phyloP scores from a whole-genome alignment of 805 yeast genomes.

The Wickerhamiella occidentalis region DNA sequence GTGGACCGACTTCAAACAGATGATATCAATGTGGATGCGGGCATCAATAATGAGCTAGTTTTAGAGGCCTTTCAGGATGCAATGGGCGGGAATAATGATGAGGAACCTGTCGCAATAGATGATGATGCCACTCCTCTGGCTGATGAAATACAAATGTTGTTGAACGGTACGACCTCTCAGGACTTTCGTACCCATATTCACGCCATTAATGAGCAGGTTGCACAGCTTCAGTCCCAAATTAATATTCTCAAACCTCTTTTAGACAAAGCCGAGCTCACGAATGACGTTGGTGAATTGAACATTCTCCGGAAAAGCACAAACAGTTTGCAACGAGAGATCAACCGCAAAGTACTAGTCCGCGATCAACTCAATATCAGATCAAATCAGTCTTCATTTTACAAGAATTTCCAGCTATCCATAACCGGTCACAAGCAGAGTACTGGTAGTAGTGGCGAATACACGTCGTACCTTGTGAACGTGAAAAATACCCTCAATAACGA shows the following conservation, averaged over 20 bases:
- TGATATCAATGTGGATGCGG: conserved; percentile 15
- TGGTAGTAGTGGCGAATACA: conserved; percentile 45
- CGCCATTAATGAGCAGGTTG: conserved; percentile 58
- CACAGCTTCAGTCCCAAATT: conserved; percentile 44
- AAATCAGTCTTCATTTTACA: conserved; percentile 62
- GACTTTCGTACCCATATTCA: conserved; percentile 57
- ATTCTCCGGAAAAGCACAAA: conserved; percentile 55
- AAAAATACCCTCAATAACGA: conserved; percentile 36
- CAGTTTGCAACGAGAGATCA: conserved; percentile 61
- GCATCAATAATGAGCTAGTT: conserved; percentile 41
- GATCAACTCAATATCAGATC: conserved; percentile 79
- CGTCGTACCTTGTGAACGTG: conserved; percentile 66
- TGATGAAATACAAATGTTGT: conserved; percentile 14
- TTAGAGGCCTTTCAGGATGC: conserved; percentile 36
- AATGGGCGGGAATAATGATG: background rate
- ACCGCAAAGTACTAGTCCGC: conserved; percentile 55
- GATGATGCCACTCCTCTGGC: conserved; percentile 16
- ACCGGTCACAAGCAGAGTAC: conserved; percentile 38
- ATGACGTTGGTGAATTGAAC: conserved; percentile 56
- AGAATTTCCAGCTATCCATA: conserved; percentile 30
- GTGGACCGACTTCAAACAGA: conserved; percentile 27
- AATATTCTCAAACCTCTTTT: conserved; percentile 55
- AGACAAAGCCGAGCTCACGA: conserved; percentile 73
- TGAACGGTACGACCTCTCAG: conserved; percentile 25
- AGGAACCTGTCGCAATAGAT: background rate